Evolutionary conservation across 108 stramenopile species (phyloP).

Genomic region (Fragilaria radians): DNA sequence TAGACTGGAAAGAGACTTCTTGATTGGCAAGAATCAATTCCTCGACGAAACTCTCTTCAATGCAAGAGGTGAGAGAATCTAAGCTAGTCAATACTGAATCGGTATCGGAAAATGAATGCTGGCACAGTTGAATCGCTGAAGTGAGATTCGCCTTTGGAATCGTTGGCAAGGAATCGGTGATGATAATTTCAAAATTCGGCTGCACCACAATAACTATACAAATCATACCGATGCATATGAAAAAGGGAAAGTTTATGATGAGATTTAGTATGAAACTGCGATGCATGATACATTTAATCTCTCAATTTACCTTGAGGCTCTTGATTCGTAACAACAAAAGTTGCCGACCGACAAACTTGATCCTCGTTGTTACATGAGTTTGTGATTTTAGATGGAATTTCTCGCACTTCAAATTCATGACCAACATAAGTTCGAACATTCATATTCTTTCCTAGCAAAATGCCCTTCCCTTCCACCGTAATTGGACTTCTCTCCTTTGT

Average conservation of each 20-base stretch:
- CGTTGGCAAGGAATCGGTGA: constrained; percentile 24
- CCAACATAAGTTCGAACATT: constrained; percentile 57
- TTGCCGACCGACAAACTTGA: background rate
- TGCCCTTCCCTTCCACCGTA: constrained; percentile 18
- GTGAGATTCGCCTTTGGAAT: no score
- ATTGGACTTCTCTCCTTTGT: constrained; percentile 37
- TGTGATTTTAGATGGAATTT: constrained; percentile 42
- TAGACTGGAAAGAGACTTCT: no score
- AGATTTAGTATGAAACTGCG: background rate
- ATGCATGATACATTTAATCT: no score
- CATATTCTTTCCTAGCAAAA: constrained; percentile 23
- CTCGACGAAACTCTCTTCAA: no score
- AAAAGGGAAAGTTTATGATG: background rate
- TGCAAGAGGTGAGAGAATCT: no score
- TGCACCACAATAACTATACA: constrained; percentile 8
- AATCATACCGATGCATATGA: no score
- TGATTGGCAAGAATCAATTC: no score
- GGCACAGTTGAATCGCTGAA: no score
- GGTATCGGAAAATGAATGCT: no score
- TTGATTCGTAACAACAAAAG: constrained; percentile 8
- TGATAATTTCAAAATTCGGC: constrained; percentile 17
- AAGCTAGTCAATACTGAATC: no score
- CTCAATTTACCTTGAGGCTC: constrained; percentile 1
- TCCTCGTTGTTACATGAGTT: constrained; percentile 28
- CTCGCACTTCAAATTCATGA: constrained; percentile 69